phyloP scores from a whole-genome alignment of 371 early-diverging fungal genomes.

The Smittium culicis region DNA sequence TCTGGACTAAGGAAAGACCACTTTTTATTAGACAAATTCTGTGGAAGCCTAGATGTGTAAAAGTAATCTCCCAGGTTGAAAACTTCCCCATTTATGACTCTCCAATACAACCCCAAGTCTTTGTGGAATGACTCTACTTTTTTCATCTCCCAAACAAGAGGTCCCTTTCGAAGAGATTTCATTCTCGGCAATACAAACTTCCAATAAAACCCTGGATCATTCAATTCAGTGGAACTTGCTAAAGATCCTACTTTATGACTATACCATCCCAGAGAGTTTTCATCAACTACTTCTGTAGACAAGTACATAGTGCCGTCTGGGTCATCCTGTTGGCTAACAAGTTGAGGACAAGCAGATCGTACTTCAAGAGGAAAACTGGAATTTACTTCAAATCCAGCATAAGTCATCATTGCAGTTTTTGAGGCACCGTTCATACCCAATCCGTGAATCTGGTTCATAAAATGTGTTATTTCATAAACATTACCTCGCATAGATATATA shows the following conservation, averaged over 20 bases:
- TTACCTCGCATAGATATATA: constrained; percentile 56
- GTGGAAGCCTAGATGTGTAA: constrained; percentile 36
- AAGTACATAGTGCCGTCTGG: constrained; percentile 34
- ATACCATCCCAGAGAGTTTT: constrained; percentile 28
- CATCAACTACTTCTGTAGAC: constrained; percentile 21
- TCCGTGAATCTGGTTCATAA: constrained; percentile 42
- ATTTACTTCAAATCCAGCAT: constrained; percentile 52
- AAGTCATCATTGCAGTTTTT: constrained; percentile 31
- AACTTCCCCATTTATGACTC: constrained; percentile 51
- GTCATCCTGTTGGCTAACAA: constrained; percentile 18
- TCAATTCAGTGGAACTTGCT: constrained; percentile 37
- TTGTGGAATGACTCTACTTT: constrained; percentile 54
- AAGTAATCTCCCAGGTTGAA: constrained; percentile 66
- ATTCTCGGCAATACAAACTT: constrained; percentile 48
- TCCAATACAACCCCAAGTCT: constrained; percentile 39
- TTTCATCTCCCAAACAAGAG: constrained; percentile 79
- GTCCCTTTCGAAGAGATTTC: constrained; percentile 43
- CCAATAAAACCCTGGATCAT: constrained; percentile 41
- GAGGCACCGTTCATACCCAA: constrained; percentile 27
- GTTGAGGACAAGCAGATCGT: constrained; percentile 37
- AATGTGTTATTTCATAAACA: constrained; percentile 48
- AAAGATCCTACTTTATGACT: constrained; percentile 41
- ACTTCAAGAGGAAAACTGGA: constrained; percentile 58
- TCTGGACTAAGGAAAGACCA: constrained; percentile 34
- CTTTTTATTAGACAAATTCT: constrained; percentile 48